A percentile compares a stretch with the other conserved stretches of the same genome.
phyloP scores from a whole-genome alignment of 2,329 filamentous ascomycete species.

The Fusarium austroafricanum region DNA sequence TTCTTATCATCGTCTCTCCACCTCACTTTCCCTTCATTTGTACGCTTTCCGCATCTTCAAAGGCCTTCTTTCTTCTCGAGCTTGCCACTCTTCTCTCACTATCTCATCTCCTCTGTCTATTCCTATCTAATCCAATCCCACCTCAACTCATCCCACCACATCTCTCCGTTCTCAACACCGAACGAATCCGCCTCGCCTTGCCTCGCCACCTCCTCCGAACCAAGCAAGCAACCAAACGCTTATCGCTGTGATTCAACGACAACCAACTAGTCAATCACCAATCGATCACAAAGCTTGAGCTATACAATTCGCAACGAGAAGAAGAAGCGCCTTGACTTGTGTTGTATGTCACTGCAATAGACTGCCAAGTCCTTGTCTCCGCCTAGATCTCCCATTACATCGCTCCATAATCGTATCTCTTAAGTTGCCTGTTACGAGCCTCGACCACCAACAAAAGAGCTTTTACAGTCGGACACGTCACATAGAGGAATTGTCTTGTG shows the following conservation, averaged over 20 bases:
- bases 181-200: constrained; percentile 44
- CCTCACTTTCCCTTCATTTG: constrained; percentile 49
- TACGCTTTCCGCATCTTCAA: constrained; percentile 49
- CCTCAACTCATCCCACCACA: constrained; percentile 6
- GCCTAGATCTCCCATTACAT: constrained; percentile 31
- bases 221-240: constrained; percentile 38
- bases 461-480: constrained; percentile 13
- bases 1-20: constrained; percentile 50
- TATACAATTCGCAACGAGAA: constrained; percentile 45
- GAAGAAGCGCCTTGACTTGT: constrained; percentile 49
- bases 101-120: constrained; percentile 37
- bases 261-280: constrained; percentile 6
- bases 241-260: constrained; percentile 41
- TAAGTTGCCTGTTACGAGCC: constrained; percentile 20
- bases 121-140: constrained; percentile 30
- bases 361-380: constrained; percentile 28
- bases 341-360: constrained; percentile 36
- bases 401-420: constrained; percentile 8
- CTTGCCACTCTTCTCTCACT: constrained; percentile 48
- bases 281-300: constrained; percentile 38
- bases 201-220: constrained; percentile 43
- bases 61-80: constrained; percentile 53
- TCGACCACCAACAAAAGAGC: constrained; percentile 30
- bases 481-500: constrained; percentile 28
- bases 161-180: constrained; percentile 33